Evolutionary conservation across 345 rosid species (phyloP).

Genomic region (Salix koriyanagi): DNA sequence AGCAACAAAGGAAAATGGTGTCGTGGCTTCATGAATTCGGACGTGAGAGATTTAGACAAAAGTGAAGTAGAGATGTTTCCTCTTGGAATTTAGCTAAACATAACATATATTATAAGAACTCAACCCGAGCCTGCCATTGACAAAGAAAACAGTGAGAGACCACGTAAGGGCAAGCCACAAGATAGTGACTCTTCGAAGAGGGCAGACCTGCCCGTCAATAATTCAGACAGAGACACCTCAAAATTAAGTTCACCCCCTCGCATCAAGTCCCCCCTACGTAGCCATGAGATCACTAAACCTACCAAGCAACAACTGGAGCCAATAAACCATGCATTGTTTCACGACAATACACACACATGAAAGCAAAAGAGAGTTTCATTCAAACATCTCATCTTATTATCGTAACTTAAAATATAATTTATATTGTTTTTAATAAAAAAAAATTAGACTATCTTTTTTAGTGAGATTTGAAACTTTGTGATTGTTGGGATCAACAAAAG

Average conservation of each 20-base stretch:
- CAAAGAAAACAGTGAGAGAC: conserved; percentile 13
- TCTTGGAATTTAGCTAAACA: conserved; percentile 18
- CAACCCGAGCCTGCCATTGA: background rate
- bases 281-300: background rate
- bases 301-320: conserved; percentile 24
- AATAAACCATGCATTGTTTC: conserved; percentile 9
- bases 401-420: fast-evolving
- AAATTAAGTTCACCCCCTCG: conserved; percentile 18
- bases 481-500: too few species aligned
- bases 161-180: conserved; percentile 11
- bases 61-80: conserved; percentile 22
- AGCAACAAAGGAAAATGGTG: background rate
- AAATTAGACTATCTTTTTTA: too few species aligned
- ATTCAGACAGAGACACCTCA: conserved; percentile 46
- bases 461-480: too few species aligned
- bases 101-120: background rate
- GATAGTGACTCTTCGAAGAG: conserved; percentile 45
- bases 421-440: too few species aligned
- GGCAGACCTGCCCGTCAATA: conserved; percentile 26
- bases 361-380: background rate
- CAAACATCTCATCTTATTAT: too few species aligned
- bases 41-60: conserved; percentile 24
- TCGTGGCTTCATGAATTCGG: conserved; percentile 7
- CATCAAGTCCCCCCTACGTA: background rate
- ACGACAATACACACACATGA: conserved; percentile 17